Base-by-base conservation (phyloP, 345 rosid species). In the Theobroma cacao region DNA sequence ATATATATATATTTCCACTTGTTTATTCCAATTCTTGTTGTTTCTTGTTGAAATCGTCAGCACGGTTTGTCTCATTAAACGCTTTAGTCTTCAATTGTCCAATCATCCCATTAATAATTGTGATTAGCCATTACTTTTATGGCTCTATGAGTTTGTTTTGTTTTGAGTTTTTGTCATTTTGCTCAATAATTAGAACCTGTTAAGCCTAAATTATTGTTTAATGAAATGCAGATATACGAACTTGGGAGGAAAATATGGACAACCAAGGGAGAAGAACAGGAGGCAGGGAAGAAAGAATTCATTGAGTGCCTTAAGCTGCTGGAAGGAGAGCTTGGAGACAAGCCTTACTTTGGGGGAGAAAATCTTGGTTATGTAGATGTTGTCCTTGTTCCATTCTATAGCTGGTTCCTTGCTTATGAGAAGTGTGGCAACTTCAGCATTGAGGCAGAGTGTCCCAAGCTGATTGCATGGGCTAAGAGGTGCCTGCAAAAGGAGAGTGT, bases 381-480 rank as follows among this genome's bases (percentile, higher is more conserved):
- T 12, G 31, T 40, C 0, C 5, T 75, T 24, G 75, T 83, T 5
- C 82, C 84, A 4, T 55, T 74, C 56, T 62, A 62, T 12, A 15
- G 26, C 24, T 81, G 83, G 85, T 80, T 83, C 74, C 62, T 63
- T 34, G 72, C 85, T 4, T 45, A 26, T 28, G 87, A 85, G 75
- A 83, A 63, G 34, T 78, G 22, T 20, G 88, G 81, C 7, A 72
- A 80, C 43, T 87, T 87, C 71, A 52, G 69, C 75, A 59, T 83
- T 12, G 79, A 81, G 56, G 70, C 55, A 5, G 60, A 82, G 68
- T 78, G 79, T 30, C 88, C 87, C 15, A 83, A 82, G 63, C 13
- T 87, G 18, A 34, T 83, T 1, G 79, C 72, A 22, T 81, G 85
- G 88, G 67, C 60, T 1, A 81, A 84, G 52, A 78, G 84, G 78